Evolutionary conservation across 257 asterid genomes (phyloP), one percentile per base, ranked within the genome.

Genomic region (Striga asiatica): DNA sequence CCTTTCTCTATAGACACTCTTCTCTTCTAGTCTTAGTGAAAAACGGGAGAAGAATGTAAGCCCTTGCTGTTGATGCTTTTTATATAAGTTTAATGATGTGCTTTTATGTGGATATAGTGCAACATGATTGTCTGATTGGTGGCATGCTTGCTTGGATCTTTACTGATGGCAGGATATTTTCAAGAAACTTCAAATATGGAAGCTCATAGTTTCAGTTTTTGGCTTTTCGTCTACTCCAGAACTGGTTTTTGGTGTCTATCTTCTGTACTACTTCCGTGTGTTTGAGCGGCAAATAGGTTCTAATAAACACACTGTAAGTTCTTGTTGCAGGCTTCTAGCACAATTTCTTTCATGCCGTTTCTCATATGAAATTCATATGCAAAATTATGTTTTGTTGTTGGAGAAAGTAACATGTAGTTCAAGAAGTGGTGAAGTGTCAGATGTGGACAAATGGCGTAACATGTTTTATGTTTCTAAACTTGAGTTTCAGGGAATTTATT

Each of bases 271-370:
- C 82, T 92, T 92, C 65, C 99, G 99, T 47, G 84, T 92, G 62
- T 92, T 92, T 68, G 99, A 92, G 84, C 79, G 99, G 73, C 99
- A 92, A 78, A 92, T 92, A 20, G 97, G 99, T 60, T 92, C 99
- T 9, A 92, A 92, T 60, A 92, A 92, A 65, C 82, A 88, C 73
- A 77, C 91, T 27, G 99, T 92, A 81, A 78, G 97, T 78, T 58
- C 23, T 61, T 43, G 47, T 70, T n/a, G n/a, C n/a, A n/a, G n/a
- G n/a, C n/a, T n/a, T 64, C 34, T 35, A 42, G 62, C 28, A 38
- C 49, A 35, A 59, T 42, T 56, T 59, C 22, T 66, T 56, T 18
- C 57, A 53, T 60, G 37, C 3, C 53, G 50, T 66, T 34, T 42
- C 57, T 52, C 54, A 46, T 58, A 12, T 49, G 28, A 55, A 58